Percentiles rank a stretch among this genome's conserved stretches.
phyloP scores from a whole-genome alignment of 2,329 filamentous ascomycete species.

The Aspergillus uvarum region DNA sequence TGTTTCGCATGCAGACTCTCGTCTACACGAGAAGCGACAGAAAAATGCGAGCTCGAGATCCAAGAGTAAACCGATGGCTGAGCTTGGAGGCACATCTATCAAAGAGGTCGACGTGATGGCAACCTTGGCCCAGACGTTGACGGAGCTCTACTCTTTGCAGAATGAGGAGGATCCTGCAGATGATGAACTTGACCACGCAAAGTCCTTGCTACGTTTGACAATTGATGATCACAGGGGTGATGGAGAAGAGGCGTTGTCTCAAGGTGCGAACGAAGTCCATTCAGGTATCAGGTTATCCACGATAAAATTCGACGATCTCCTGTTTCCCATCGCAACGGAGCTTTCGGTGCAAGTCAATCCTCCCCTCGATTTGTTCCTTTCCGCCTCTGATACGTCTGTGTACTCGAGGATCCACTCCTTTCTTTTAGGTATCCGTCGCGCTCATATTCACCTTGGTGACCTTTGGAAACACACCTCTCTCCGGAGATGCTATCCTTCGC shows the following conservation, averaged over 20 bases:
- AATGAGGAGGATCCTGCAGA: conserved; percentile 72
- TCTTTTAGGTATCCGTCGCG: conserved; percentile 77
- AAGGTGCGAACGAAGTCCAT: conserved; percentile 19
- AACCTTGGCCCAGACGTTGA: conserved; percentile 75
- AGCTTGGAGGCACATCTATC: conserved; percentile 64
- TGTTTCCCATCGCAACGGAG: conserved; percentile 73
- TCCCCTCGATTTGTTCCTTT: conserved; percentile 84
- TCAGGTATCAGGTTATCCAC: conserved; percentile 41
- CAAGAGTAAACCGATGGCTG: conserved; percentile 54
- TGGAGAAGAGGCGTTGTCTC: conserved; percentile 26
- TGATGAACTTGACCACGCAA: conserved; percentile 78
- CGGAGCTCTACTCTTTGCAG: conserved; percentile 72
- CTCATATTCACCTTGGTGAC: conserved; percentile 78
- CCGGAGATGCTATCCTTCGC: conserved; percentile 72
- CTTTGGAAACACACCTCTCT: conserved; percentile 84
- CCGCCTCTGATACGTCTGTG: conserved; percentile 68
- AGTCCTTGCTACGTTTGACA: conserved; percentile 69
- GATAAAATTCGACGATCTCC: conserved; percentile 68
- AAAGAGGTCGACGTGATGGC: conserved; percentile 85
- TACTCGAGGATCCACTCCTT: conserved; percentile 89
- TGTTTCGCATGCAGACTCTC: conserved; percentile 80
- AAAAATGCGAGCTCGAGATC: conserved; percentile 50
- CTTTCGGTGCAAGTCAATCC: conserved; percentile 73
- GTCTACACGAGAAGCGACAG: conserved; percentile 71
- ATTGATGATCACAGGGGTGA: conserved; percentile 39